Percentiles rank a stretch among this genome's conserved stretches.
phyloP scores from a whole-genome alignment of 306 rosid species.

The Cicer cuneatum region DNA sequence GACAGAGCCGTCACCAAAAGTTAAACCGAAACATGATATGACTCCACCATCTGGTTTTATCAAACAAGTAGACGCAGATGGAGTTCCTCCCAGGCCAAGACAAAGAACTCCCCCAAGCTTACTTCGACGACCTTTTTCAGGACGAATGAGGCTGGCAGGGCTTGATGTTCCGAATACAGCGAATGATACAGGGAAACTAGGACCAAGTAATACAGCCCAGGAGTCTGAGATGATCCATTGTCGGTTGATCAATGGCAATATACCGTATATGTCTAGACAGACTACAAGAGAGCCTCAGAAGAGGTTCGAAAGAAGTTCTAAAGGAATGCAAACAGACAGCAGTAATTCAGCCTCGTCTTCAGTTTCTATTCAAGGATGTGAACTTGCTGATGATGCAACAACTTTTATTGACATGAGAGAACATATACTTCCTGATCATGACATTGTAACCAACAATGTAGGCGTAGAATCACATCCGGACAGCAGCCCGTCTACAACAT shows the following conservation, averaged over 20 bases:
- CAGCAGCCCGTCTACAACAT: slow-evolving; percentile 46
- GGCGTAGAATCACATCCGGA: slow-evolving; percentile 51
- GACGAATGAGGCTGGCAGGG: slow-evolving; percentile 64
- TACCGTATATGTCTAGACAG: slow-evolving; percentile 53
- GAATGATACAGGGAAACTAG: slow-evolving; percentile 49
- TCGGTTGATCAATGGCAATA: slow-evolving; percentile 55
- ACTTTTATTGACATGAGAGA: slow-evolving; percentile 68
- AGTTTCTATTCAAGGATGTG: slow-evolving; percentile 81
- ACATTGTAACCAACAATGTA: slow-evolving; percentile 45
- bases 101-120: slow-evolving; percentile 84
- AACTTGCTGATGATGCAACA: slow-evolving; percentile 76
- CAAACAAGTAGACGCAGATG: slow-evolving; percentile 77
- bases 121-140: slow-evolving; percentile 66
- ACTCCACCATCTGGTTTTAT: slow-evolving; percentile 60
- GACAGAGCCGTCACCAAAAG: slow-evolving; percentile 68
- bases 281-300: slow-evolving; percentile 54
- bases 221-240: slow-evolving; percentile 58
- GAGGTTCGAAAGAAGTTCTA: slow-evolving; percentile 60
- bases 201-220: slow-evolving; percentile 56
- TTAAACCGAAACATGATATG: slow-evolving; percentile 67
- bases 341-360: slow-evolving; percentile 81
- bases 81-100: slow-evolving; percentile 69
- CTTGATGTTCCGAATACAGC: slow-evolving; percentile 61
- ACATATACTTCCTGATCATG: slow-evolving; percentile 54
- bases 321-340: slow-evolving; percentile 75